These are phyloP conservation scores for Dothidotthia symphoricarpi DNA, from an alignment of 2,329 filamentous ascomycete genomes.

Conservation along the genomic window DNA sequence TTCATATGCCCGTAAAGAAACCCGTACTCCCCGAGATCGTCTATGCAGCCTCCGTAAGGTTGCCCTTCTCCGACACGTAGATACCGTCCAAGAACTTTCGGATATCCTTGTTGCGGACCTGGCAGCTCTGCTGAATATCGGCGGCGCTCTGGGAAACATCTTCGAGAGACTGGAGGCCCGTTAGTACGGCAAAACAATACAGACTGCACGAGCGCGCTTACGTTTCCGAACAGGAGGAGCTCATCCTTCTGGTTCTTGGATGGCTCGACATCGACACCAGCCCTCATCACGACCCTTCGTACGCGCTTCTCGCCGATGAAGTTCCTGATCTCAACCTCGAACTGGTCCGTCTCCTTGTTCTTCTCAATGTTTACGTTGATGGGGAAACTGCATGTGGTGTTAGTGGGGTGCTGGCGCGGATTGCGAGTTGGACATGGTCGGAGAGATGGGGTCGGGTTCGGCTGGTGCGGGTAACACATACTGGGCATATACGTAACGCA, in stretches of 20 bases:
- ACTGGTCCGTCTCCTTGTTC: conserved; percentile 84
- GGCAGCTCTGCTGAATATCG: conserved; percentile 99
- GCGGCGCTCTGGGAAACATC: conserved; percentile 95
- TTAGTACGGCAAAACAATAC: conserved; percentile 16
- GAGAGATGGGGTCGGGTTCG: not conserved
- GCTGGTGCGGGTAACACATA: conserved; percentile 17
- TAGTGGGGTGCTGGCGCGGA: conserved; percentile 10
- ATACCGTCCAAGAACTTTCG: conserved; percentile 99
- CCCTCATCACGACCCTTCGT: conserved; percentile 82
- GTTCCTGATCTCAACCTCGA: conserved; percentile 94
- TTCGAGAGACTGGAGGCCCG: conserved; percentile 67
- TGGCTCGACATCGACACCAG: conserved; percentile 85
- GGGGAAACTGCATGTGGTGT: conserved; percentile 64
- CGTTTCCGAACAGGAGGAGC: conserved; percentile 86
- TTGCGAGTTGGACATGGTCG: not conserved
- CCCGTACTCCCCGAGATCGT: conserved; percentile 33
- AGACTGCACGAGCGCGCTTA: conserved; percentile 15
- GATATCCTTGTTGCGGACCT: conserved; percentile 99
- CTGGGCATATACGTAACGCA: conserved; percentile 99
- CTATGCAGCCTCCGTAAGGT: conserved; percentile 70
- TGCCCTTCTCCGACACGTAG: conserved; percentile 98
- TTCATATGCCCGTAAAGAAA: conserved; percentile 45
- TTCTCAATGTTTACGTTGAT: conserved; percentile 99
- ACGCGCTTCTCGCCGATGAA: conserved; percentile 88
- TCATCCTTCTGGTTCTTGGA: conserved; percentile 97